Base-by-base conservation (phyloP, 805 yeast genomes). In the Cyberlindnera samutprakarnensis region DNA sequence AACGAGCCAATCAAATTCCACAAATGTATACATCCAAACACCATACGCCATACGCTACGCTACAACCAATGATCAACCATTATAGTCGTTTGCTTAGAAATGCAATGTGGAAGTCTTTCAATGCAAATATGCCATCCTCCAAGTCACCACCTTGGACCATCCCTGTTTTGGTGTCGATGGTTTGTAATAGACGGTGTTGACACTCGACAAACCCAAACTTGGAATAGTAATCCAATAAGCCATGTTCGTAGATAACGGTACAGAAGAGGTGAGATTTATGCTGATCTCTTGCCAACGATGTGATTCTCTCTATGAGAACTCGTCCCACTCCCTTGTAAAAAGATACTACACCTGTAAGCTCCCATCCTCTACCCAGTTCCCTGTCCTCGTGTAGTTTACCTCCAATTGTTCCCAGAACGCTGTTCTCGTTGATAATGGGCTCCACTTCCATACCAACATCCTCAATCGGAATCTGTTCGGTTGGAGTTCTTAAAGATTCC, bases 311-410 rank as follows among this genome's bases (percentile, higher is more conserved):
- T 12, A 48, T 22, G 5, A 48, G 32, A n/a, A 27, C 40, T 1
- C 42, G 35, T 0, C 53, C 53, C 6, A 28, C 41, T 2, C 51
- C 49, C 23, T 30, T 36, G 6, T 14, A 15, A n/a, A 35, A 41
- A 1, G 53, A 48, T 2, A 42, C 36, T 16, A 48, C 44, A 3
- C 38, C 53, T 2, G 49, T 44, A 5, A 45, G 29, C 14, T 48
- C 51, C 44, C 39, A 35, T 1, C 44, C 44, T 7, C 25, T 14
- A 6, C 25, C 27, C 6, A 7, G 30, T 14, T 6, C 13, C 10
- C 12, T 27, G n/a, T 27, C 31, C 10, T 27, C 18, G 19, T 30
- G 32, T 5, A 14, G 22, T 20, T 45, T 45, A 2, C 27, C 32
- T 4, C 46, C 50, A n/a, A 39, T 21, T 1, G 46, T 39, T 8